phyloP scores from a whole-genome alignment of 495 filamentous ascomycete genomes.

The Staphylotrichum longicolle region DNA sequence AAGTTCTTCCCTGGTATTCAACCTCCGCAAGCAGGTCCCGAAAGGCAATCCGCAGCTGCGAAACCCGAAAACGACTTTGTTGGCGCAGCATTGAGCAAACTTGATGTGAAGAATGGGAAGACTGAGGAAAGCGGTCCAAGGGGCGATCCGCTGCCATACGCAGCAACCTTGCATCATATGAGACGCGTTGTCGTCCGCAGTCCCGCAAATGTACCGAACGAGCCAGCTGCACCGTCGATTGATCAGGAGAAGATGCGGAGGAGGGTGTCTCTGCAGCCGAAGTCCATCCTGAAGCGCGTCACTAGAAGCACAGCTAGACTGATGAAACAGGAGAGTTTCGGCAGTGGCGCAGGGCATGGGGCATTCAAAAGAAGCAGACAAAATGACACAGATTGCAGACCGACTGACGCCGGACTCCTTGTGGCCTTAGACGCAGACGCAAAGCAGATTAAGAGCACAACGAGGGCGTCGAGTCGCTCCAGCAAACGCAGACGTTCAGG shows the following conservation, averaged over 20 bases:
- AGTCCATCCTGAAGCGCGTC: constrained; percentile 42
- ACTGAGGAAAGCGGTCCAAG: background rate
- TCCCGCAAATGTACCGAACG: constrained; percentile 30
- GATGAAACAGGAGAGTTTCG: constrained; percentile 1
- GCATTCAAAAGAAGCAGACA: constrained; percentile 10
- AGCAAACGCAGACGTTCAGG: constrained; percentile 20
- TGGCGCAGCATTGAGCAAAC: background rate
- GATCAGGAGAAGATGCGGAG: constrained; percentile 41
- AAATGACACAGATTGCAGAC: background rate
- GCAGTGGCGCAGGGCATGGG: constrained; percentile 1
- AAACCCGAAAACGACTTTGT: background rate
- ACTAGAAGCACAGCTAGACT: constrained; percentile 19
- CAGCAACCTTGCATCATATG: constrained; percentile 13
- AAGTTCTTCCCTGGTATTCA: background rate
- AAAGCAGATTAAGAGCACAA: background rate
- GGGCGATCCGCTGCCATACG: background rate
- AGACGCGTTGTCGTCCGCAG: constrained; percentile 43
- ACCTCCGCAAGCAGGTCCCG: background rate
- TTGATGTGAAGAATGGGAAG: background rate
- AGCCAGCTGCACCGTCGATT: constrained; percentile 34
- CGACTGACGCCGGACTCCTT: too few species aligned
- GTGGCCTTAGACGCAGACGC: too few species aligned
- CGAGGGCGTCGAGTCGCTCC: background rate
- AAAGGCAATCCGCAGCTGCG: background rate
- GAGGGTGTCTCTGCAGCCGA: constrained; percentile 30